Percentiles rank a stretch among this genome's conserved stretches.
Conservation (phyloP, 768 basidiomycete species). For the Phaeotremella skinneri region DNA sequence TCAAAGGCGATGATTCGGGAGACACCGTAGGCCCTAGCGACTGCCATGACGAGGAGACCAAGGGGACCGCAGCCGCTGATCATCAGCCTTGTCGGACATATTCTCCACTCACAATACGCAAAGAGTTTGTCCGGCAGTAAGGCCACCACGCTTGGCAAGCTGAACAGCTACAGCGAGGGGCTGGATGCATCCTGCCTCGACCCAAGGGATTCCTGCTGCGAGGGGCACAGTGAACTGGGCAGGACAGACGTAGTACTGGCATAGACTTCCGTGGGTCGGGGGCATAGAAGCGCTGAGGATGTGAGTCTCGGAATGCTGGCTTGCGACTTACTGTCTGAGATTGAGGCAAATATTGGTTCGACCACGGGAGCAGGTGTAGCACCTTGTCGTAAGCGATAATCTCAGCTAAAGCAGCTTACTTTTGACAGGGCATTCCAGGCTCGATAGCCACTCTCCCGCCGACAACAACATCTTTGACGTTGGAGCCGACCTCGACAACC, state of each 20-base stretch:
- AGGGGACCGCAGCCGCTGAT: slow-evolving; percentile 10
- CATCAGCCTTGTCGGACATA: not conserved
- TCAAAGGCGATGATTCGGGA: slow-evolving; percentile 6
- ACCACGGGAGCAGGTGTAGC: slow-evolving; percentile 15
- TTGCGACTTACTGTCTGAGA: slow-evolving; percentile 16
- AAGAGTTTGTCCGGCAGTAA: slow-evolving; percentile 11
- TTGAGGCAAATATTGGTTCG: slow-evolving; percentile 7
- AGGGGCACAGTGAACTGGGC: slow-evolving; percentile 2
- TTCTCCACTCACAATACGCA: slow-evolving; percentile 2
- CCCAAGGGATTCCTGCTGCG: slow-evolving; percentile 4
- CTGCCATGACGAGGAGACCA: slow-evolving; percentile 10
- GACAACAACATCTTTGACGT: slow-evolving; percentile 5
- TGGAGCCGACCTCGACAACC: not conserved
- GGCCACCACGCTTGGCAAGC: slow-evolving; percentile 5
- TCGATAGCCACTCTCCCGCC: slow-evolving; percentile 9
- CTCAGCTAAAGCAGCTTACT: not conserved
- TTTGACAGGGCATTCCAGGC: slow-evolving; percentile 33
- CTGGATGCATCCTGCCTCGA: slow-evolving; percentile 10
- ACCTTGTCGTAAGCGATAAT: slow-evolving; percentile 11
- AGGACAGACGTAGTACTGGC: slow-evolving; percentile 12
- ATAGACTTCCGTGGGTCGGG: slow-evolving; percentile 9
- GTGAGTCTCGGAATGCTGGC: not conserved
- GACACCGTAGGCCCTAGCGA: slow-evolving; percentile 8
- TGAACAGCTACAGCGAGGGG: slow-evolving; percentile 11
- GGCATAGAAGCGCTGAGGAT: slow-evolving; percentile 4